These are phyloP conservation scores for Monosporozyma aquatica DNA, from an alignment of 805 yeast species.

Conservation along the genomic window DNA sequence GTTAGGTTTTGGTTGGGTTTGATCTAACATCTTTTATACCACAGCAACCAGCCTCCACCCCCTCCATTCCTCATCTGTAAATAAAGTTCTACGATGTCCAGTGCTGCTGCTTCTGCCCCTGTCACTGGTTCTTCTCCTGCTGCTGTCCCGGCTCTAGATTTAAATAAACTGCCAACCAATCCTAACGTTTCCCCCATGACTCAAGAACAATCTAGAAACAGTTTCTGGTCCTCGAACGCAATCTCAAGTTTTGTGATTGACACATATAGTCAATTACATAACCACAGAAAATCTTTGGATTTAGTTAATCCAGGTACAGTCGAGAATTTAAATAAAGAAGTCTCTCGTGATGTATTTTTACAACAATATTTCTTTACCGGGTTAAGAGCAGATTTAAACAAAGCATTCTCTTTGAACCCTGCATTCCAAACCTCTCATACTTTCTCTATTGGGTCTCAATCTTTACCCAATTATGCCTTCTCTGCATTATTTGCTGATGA, in stretches of 20 bases:
- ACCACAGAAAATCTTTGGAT: slow-evolving; percentile 74
- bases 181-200: slow-evolving; percentile 48
- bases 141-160: slow-evolving; percentile 1
- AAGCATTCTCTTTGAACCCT: slow-evolving; percentile 83
- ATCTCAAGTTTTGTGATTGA: slow-evolving; percentile 70
- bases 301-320: slow-evolving; percentile 89
- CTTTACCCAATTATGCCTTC: slow-evolving; percentile 84
- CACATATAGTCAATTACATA: slow-evolving; percentile 59
- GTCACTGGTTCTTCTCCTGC: background rate
- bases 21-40: too few species aligned
- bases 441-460: slow-evolving; percentile 76
- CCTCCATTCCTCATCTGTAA: too few species aligned
- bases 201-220: slow-evolving; percentile 39
- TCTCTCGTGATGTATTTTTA: slow-evolving; percentile 83
- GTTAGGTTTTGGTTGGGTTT: too few species aligned
- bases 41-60: too few species aligned
- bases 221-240: slow-evolving; percentile 76
- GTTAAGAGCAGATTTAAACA: slow-evolving; percentile 89
- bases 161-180: slow-evolving; percentile 52
- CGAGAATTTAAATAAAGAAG: slow-evolving; percentile 90
- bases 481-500: slow-evolving; percentile 85
- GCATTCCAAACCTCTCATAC: slow-evolving; percentile 96
- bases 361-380: slow-evolving; percentile 90
- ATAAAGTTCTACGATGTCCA: too few species aligned
- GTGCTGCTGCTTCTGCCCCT: slow-evolving; percentile 1